These are phyloP conservation scores for Fraxinus greggii DNA, from an alignment of 305 asterid species.

Conservation along the genomic window DNA sequence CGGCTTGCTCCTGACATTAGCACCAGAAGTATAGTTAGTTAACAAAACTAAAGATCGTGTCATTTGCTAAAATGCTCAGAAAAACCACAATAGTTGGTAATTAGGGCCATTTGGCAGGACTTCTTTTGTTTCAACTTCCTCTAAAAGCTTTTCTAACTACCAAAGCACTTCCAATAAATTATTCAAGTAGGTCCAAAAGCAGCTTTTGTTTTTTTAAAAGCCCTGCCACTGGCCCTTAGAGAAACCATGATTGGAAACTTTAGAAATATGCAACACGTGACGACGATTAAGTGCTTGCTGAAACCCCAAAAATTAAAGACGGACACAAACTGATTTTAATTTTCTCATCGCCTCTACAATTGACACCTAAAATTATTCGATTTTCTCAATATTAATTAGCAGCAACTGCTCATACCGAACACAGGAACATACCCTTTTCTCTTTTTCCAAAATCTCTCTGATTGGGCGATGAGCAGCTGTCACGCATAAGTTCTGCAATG, in stretches of 20 bases:
- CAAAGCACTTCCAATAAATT: neutral
- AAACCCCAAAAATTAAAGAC: neutral
- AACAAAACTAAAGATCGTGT: neutral
- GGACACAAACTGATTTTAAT: slow-evolving; percentile 1
- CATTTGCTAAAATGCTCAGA: neutral
- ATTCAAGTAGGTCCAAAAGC: neutral
- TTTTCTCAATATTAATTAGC: neutral
- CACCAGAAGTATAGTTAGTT: neutral
- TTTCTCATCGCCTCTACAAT: neutral
- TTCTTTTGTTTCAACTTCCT: neutral
- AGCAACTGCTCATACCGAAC: neutral
- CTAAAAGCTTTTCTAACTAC: neutral
- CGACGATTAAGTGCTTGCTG: neutral
- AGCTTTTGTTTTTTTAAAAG: neutral
- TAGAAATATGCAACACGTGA: neutral
- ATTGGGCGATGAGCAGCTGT: slow-evolving; percentile 59
- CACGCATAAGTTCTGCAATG: slow-evolving; percentile 47
- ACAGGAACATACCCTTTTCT: slow-evolving; percentile 41
- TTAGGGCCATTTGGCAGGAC: neutral
- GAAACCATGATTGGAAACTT: neutral
- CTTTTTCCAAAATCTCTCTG: slow-evolving; percentile 56
- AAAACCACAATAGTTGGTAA: neutral
- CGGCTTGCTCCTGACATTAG: slow-evolving; percentile 48
- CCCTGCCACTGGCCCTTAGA: neutral
- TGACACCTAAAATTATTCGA: neutral